Evolutionary conservation across 148 eudicot genomes (phyloP).

Genomic region (Drosera capensis): DNA sequence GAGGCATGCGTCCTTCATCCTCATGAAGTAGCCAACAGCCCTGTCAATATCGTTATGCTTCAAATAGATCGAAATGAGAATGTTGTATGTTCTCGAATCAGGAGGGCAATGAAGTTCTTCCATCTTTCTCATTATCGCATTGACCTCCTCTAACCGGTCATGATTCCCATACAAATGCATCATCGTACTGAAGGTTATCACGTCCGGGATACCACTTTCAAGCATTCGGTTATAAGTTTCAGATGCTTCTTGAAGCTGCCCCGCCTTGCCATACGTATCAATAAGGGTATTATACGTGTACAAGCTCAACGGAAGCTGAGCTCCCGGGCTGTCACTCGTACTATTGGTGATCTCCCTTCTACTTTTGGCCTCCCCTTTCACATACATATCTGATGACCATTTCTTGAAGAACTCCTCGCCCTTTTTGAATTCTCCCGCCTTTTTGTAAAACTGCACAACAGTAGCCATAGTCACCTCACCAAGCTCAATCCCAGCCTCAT

Average conservation of each 20-base stretch:
- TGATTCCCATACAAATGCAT: slow-evolving; percentile 64
- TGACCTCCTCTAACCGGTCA: slow-evolving; percentile 52
- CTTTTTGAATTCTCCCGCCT: slow-evolving; percentile 59
- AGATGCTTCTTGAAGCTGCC: slow-evolving; percentile 52
- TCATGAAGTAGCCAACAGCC: slow-evolving; percentile 44
- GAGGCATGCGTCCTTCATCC: slow-evolving; percentile 57
- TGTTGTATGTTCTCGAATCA: slow-evolving; percentile 80
- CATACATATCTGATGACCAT: slow-evolving; percentile 36
- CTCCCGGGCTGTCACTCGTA: slow-evolving; percentile 8
- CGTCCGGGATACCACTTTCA: slow-evolving; percentile 51
- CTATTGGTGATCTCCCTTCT: slow-evolving; percentile 5
- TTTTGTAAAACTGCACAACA: slow-evolving; percentile 69
- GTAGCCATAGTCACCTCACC: slow-evolving; percentile 87
- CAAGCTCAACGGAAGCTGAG: slow-evolving; percentile 39
- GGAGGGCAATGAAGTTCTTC: slow-evolving; percentile 46
- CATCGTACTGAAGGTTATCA: slow-evolving; percentile 80
- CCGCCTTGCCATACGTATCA: slow-evolving; percentile 85
- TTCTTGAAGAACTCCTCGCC: slow-evolving; percentile 69
- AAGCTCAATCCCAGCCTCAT: slow-evolving; percentile 56
- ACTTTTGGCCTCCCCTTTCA: slow-evolving; percentile 6
- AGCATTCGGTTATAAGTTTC: slow-evolving; percentile 58
- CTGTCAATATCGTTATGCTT: slow-evolving; percentile 51
- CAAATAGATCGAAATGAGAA: slow-evolving; percentile 69
- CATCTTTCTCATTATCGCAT: slow-evolving; percentile 48
- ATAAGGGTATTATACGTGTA: slow-evolving; percentile 76